phyloP scores from a whole-genome alignment of 2,329 filamentous ascomycete genomes.

The Alternaria dauci region DNA sequence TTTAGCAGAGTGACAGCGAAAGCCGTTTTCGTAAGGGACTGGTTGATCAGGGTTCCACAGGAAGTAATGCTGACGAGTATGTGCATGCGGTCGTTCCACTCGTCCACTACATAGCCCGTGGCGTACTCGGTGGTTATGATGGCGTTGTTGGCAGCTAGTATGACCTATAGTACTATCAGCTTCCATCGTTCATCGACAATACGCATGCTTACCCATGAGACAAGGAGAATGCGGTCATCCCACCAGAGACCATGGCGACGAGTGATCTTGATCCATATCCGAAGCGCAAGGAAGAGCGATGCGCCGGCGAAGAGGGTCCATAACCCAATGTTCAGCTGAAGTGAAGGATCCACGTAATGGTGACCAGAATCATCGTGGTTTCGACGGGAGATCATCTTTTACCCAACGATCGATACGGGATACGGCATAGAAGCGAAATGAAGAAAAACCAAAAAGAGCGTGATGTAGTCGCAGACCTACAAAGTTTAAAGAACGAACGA shows the following conservation, averaged over 20 bases:
- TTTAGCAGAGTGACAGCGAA: conserved; percentile 54
- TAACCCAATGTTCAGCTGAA: conserved; percentile 49
- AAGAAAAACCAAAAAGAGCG: conserved; percentile 12
- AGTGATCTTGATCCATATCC: conserved; percentile 50
- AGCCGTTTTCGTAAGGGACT: conserved; percentile 50
- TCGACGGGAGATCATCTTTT: conserved; percentile 35
- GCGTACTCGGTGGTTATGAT: conserved; percentile 59
- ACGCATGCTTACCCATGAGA: conserved; percentile 45
- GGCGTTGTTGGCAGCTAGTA: conserved; percentile 56
- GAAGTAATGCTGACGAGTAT: conserved; percentile 60
- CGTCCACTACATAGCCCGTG: conserved; percentile 58
- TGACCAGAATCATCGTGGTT: conserved; percentile 29
- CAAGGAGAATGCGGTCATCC: conserved; percentile 51
- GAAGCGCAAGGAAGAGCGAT: conserved; percentile 46
- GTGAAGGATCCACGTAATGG: conserved; percentile 47
- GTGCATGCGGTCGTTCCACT: conserved; percentile 63
- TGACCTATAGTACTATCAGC: conserved; percentile 41
- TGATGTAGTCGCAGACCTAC: conserved; percentile 7
- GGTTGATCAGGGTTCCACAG: conserved; percentile 51
- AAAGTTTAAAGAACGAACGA: conserved; percentile 14
- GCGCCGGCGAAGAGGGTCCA: conserved; percentile 53
- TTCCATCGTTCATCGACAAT: neutral
- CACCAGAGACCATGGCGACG: conserved; percentile 53
- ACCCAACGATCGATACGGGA: conserved; percentile 23
- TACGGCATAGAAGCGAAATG: conserved; percentile 19